phyloP scores from a whole-genome alignment of 176 grass and related monocot genomes.

The Oryza meyeriana region DNA sequence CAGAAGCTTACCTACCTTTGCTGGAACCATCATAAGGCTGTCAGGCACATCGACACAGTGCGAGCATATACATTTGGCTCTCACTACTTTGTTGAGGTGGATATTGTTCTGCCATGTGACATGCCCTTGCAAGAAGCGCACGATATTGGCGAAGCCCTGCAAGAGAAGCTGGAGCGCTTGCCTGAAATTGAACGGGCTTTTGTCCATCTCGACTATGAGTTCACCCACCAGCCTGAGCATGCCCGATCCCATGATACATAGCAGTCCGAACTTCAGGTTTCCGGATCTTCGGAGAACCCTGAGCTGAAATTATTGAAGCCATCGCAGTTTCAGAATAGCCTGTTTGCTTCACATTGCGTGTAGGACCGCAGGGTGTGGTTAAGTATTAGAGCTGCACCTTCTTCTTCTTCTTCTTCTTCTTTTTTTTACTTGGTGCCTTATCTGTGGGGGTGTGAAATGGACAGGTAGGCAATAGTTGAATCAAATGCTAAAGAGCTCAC shows the following conservation, averaged over 20 bases:
- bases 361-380: background rate
- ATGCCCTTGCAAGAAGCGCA: constrained; percentile 60
- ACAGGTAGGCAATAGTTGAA: too few relatives aligned
- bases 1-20: constrained; percentile 90
- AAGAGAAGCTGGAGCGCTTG: constrained; percentile 65
- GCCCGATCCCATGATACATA: constrained; percentile 42
- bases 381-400: background rate
- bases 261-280: background rate
- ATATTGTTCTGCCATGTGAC: constrained; percentile 68
- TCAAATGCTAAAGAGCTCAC: too few relatives aligned
- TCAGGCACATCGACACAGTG: constrained; percentile 74
- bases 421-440: background rate
- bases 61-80: constrained; percentile 79
- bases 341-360: background rate
- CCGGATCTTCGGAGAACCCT: too few relatives aligned
- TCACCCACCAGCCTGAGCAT: constrained; percentile 60
- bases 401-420: too few relatives aligned
- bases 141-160: constrained; percentile 57
- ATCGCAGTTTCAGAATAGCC: background rate
- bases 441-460: too few relatives aligned
- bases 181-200: constrained; percentile 57
- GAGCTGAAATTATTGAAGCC: background rate
- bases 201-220: constrained; percentile 68
- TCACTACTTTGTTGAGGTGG: constrained; percentile 77
- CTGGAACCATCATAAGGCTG: constrained; percentile 75